These are phyloP conservation scores for Cubamyces sp. DNA, from an alignment of 768 basidiomycete species.

Conservation along the genomic window DNA sequence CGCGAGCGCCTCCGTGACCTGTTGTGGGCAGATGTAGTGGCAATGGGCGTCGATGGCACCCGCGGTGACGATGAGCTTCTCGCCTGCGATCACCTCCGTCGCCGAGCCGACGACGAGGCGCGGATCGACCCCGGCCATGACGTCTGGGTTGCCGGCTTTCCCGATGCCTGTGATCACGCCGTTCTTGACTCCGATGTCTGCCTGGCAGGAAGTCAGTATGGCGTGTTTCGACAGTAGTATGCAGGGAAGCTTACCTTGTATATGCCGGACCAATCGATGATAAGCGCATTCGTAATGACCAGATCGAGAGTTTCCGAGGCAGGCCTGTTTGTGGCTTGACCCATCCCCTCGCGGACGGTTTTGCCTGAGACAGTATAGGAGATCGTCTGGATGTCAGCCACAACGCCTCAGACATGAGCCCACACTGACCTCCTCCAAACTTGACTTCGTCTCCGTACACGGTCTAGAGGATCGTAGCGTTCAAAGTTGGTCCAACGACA, in stretches of 20 bases:
- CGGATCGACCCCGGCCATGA: constrained; percentile 79
- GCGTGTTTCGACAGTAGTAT: neutral
- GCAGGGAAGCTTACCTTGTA: constrained; percentile 66
- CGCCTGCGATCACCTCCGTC: constrained; percentile 96
- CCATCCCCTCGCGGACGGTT: constrained; percentile 95
- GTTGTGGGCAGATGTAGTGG: constrained; percentile 95
- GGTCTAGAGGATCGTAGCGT: constrained; percentile 49
- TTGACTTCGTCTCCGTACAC: constrained; percentile 96
- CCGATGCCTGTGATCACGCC: constrained; percentile 87
- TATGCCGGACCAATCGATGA: constrained; percentile 94
- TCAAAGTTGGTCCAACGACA: neutral
- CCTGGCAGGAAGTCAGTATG: constrained; percentile 49
- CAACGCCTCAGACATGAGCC: constrained; percentile 13
- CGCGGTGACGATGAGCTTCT: constrained; percentile 91
- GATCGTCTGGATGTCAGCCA: neutral
- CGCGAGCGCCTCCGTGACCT: constrained; percentile 83
- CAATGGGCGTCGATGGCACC: constrained; percentile 92
- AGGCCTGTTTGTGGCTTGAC: constrained; percentile 78
- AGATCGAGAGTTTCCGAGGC: constrained; percentile 79
- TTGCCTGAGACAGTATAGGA: constrained; percentile 58
- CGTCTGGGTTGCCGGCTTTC: constrained; percentile 97
- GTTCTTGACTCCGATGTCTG: constrained; percentile 90
- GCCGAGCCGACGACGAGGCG: constrained; percentile 83
- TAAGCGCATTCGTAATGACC: constrained; percentile 93
- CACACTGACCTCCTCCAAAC: constrained; percentile 82